A percentile compares a stretch with the other conserved stretches of the same genome.
Conservation (phyloP, 2,329 filamentous ascomycete species). For the Talaromyces marneffei region DNA sequence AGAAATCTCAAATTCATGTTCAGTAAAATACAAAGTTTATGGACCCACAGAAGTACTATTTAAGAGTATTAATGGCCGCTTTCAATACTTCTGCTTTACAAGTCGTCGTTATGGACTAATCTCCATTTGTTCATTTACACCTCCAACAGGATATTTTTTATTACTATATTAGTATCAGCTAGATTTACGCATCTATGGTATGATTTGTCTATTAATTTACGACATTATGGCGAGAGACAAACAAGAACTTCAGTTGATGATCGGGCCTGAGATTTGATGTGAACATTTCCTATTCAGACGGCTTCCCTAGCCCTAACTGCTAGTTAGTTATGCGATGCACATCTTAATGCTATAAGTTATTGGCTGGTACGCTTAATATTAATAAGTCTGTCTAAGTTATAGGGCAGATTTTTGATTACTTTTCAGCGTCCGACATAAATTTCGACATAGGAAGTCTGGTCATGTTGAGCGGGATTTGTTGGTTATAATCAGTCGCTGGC, state of each 20-base stretch:
- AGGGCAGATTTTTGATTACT: not conserved
- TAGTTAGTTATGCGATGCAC: not conserved
- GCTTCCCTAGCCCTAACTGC: not conserved
- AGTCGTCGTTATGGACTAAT: too few species aligned
- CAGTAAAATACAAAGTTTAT: too few species aligned
- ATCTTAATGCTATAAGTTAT: not conserved
- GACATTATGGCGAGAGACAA: too few species aligned
- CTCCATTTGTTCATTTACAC: too few species aligned
- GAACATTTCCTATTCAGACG: not conserved
- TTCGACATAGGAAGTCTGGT: not conserved
- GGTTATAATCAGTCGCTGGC: not conserved
- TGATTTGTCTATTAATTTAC: too few species aligned
- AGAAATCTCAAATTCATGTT: slow-evolving; percentile 3
- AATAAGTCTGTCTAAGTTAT: not conserved
- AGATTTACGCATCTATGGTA: too few species aligned
- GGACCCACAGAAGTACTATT: not conserved
- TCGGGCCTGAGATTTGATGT: not conserved
- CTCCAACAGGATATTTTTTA: too few species aligned
- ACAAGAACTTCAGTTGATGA: too few species aligned
- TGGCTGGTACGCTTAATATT: not conserved
- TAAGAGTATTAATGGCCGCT: too few species aligned
- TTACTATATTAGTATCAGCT: too few species aligned
- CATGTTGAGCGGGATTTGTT: not conserved
- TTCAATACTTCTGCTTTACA: too few species aligned
- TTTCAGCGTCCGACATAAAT: not conserved